Evolutionary conservation across 257 asterid genomes (phyloP), one percentile per base, ranked within the genome.

Genomic region (Scutellaria galericulata): DNA sequence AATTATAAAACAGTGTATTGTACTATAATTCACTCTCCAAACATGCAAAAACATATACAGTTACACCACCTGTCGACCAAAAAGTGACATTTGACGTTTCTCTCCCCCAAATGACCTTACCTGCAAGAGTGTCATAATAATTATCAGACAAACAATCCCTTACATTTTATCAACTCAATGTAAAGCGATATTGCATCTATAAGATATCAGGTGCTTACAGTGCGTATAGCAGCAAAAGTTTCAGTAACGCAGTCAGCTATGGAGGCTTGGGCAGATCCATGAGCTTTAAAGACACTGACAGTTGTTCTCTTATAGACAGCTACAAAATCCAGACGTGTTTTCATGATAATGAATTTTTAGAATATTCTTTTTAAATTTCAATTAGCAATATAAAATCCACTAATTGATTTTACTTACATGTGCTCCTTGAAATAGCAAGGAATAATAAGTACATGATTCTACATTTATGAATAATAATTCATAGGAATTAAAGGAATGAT

Each of bases 41-140:
- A 64, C 45, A 77, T 55, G 14, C 52, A 37, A 48, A 61, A 46
- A 60, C 4, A 56, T 9, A 9, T 9, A 22, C 50, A 37, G 46
- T 53, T 47, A 47, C 42, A 71, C 65, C 78, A 88, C 97, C 98
- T 89, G 91, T 55, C 82, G 86, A 64, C 90, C 89, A 72, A 91
- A 94, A 79, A 89, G 75, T 60, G 95, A 87, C 95, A 91, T 88
- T 82, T 94, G 99, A 72, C 88, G 97, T 82, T 87, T 91, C 78
- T 94, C 99, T 73, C 98, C 99, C 20, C 93, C 91, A 76, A 94
- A 94, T 55, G 98, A 94, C 81, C 99, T 87, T 15, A 94, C 98
- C 98, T 91, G 86, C 77, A 82, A 68, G 78, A 70, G 55, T 53
- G 50, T 52, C 61, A 41, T 45, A 31, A 58, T 31, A 47, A 68